These are phyloP conservation scores for Trichophyton mentagrophytes DNA, from an alignment of 2,329 filamentous ascomycete genomes.

Conservation along the genomic window DNA sequence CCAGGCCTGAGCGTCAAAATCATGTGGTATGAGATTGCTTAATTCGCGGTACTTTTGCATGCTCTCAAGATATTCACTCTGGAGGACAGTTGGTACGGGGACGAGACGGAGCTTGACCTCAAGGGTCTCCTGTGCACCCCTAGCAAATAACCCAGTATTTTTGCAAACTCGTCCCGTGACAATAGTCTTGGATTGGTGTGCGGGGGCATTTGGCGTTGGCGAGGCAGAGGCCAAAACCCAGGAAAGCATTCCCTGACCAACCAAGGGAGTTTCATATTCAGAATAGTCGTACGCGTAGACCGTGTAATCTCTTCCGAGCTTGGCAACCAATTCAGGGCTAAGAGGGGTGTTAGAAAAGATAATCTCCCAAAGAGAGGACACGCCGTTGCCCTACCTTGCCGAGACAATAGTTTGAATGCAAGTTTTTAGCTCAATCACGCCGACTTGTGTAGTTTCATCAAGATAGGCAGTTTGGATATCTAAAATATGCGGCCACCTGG, in stretches of 20 bases:
- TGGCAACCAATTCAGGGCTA: constrained; percentile 73
- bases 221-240: constrained; percentile 57
- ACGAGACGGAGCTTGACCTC: constrained; percentile 86
- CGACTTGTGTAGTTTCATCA: constrained; percentile 69
- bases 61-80: constrained; percentile 48
- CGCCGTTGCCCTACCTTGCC: constrained; percentile 40
- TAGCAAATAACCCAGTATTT: constrained; percentile 73
- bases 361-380: constrained; percentile 29
- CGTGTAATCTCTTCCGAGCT: constrained; percentile 73
- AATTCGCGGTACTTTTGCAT: constrained; percentile 49
- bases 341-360: neutral
- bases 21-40: constrained; percentile 45
- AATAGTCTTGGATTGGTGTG: constrained; percentile 49
- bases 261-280: constrained; percentile 81
- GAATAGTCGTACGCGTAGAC: constrained; percentile 96
- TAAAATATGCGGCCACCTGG: constrained; percentile 67
- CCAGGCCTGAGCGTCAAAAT: constrained; percentile 65
- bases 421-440: constrained; percentile 72
- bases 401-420: constrained; percentile 72
- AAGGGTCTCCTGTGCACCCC: constrained; percentile 68
- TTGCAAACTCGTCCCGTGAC: constrained; percentile 85
- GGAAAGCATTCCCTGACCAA: constrained; percentile 91
- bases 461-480: constrained; percentile 68
- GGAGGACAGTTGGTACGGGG: constrained; percentile 53
- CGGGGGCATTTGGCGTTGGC: constrained; percentile 41